Percentiles rank a stretch among this genome's conserved stretches.
Conservation (phyloP, 208 protist species). For the Trypanosoma congolense region DNA sequence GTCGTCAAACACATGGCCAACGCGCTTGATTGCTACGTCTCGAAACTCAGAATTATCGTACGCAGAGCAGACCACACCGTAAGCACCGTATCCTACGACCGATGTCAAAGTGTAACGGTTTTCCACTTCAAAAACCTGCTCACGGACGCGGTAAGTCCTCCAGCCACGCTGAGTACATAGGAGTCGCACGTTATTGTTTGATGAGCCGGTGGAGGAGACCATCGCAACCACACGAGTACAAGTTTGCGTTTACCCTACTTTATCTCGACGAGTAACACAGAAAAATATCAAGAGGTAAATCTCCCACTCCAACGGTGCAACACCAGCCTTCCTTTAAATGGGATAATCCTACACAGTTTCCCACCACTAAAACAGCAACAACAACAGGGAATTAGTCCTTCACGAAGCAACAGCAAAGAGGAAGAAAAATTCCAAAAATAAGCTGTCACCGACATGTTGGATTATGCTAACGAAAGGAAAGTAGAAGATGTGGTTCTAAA, state of each 20-base stretch:
- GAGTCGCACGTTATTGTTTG: constrained; percentile 47
- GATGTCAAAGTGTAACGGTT: constrained; percentile 82
- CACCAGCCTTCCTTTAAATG: not conserved
- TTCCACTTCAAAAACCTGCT: constrained; percentile 84
- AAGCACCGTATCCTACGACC: constrained; percentile 83
- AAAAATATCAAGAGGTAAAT: too few species aligned
- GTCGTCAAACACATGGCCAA: constrained; percentile 93
- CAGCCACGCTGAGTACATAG: constrained; percentile 67
- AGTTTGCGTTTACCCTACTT: too few species aligned
- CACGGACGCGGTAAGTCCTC: constrained; percentile 85
- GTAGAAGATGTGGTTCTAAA: too few species aligned
- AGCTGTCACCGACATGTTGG: too few species aligned
- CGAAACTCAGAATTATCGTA: constrained; percentile 69
- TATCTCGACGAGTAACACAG: too few species aligned
- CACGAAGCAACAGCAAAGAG: too few species aligned
- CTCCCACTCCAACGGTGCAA: not conserved
- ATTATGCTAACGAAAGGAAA: too few species aligned
- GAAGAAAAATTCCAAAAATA: too few species aligned
- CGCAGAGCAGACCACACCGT: constrained; percentile 84
- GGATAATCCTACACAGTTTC: too few species aligned
- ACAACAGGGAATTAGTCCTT: too few species aligned
- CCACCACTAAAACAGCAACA: too few species aligned
- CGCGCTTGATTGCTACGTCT: constrained; percentile 98
- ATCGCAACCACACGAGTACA: too few species aligned
- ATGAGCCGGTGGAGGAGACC: constrained; percentile 3